A percentile compares a stretch with the other conserved stretches of the same genome.
Conservation (phyloP, 768 basidiomycete species). For the Tylopilus plumbeoviolaceoides region DNA sequence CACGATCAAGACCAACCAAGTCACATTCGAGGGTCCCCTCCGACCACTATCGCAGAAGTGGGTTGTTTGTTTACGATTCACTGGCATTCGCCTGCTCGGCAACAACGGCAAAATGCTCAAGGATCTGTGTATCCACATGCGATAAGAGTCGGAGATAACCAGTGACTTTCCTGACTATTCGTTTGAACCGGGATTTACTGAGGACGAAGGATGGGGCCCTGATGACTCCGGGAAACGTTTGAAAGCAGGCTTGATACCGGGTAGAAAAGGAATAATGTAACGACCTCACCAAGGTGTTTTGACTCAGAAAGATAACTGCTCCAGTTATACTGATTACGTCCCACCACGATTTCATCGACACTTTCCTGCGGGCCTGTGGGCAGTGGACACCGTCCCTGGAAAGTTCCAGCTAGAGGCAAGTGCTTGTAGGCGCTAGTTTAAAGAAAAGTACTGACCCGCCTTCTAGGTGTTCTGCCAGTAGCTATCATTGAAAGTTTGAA, state of each 20-base stretch:
- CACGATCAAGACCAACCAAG: conserved; percentile 52
- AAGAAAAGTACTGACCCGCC: conserved; percentile 1
- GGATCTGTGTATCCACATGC: conserved; percentile 65
- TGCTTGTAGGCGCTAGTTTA: neutral
- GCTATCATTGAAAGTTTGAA: no score
- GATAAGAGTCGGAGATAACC: conserved; percentile 52
- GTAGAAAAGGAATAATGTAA: conserved; percentile 47
- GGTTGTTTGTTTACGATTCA: neutral
- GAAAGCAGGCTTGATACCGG: conserved; percentile 38
- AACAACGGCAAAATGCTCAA: conserved; percentile 46
- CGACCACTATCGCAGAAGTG: conserved; percentile 56
- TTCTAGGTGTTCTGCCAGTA: conserved; percentile 26
- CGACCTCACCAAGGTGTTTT: neutral
- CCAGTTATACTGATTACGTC: conserved; percentile 65
- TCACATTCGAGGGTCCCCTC: conserved; percentile 47
- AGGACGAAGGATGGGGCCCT: conserved; percentile 57
- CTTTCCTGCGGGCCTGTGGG: conserved; percentile 46
- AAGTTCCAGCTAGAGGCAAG: conserved; percentile 62
- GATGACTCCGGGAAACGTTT: conserved; percentile 51
- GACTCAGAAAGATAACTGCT: neutral
- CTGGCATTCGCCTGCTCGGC: neutral
- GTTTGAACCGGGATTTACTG: conserved; percentile 53
- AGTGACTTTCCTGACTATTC: conserved; percentile 44
- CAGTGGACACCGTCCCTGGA: conserved; percentile 46
- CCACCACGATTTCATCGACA: conserved; percentile 60